Evolutionary conservation across 768 basidiomycete species (phyloP), one percentile per base, ranked within the genome.

Genomic region (Leccinellum albellum): DNA sequence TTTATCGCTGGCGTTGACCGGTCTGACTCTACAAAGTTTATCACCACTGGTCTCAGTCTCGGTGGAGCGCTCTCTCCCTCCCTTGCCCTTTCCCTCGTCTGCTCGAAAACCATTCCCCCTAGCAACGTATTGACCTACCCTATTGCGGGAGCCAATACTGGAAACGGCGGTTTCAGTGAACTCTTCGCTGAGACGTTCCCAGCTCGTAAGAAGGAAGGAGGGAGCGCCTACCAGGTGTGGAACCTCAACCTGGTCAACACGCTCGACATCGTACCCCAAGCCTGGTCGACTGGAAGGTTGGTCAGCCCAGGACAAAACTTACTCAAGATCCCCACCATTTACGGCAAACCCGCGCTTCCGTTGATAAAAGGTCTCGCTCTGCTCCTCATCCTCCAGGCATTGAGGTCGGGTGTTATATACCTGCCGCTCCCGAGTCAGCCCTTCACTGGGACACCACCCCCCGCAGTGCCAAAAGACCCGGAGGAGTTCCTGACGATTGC

Each of bases 21-120:
- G 8, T 50, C 54, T 7, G 31, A 13, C 24, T 26, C 48, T 4
- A 20, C 37, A 6, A 54, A 50, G 44, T 4, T 59, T n/a, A 54
- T 64, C 6, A 40, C 50, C 50, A 62, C 62, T 6, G 61, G 62
- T 3, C 52, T 51, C n/a, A 59, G 55, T 32, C 61, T 64, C 37
- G 55, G 55, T 8, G 61, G 53, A 17, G 51, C 58, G 5, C 53
- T 64, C 26, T 35, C 50, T 14, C 58, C 62, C 28, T 50, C 55
- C n/a, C 49, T 63, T 21, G 61, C 61, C 1, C 32, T 56, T 13
- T 29, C 48, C 15, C 37, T 64, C 5, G 35, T 46, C 12, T 6
- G 13, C 17, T 13, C 35, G 17, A 17, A 20, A 7, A 17, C 33
- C 15, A 12, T 55, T n/a, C n/a, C 37, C 23, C 21, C n/a, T n/a